Evolutionary conservation across 2,329 filamentous ascomycete species (phyloP).

Genomic region (Verticillium longisporum): DNA sequence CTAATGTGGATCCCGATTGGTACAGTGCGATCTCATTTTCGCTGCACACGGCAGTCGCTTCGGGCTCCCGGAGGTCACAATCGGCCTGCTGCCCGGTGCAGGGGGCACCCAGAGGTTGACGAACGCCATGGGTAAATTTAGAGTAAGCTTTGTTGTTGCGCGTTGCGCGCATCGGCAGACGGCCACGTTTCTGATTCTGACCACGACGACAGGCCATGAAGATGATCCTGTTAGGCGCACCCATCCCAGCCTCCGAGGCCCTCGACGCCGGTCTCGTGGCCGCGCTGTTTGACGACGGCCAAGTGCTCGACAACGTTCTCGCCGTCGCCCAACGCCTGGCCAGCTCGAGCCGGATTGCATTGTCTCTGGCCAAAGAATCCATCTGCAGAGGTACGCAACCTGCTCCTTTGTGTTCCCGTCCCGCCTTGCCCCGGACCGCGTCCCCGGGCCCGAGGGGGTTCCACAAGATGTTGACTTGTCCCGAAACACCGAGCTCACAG

Average conservation of each 20-base stretch:
- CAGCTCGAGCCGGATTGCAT: conserved; percentile 15
- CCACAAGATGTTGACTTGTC: neutral
- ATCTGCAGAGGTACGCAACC: conserved; percentile 18
- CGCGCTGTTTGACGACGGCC: conserved; percentile 18
- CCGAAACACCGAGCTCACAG: neutral
- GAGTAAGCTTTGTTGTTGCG: conserved; percentile 15
- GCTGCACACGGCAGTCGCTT: conserved; percentile 24
- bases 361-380: conserved; percentile 20
- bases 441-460: no score
- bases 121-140: conserved; percentile 28
- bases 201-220: conserved; percentile 17
- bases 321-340: conserved; percentile 16
- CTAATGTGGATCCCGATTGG: neutral
- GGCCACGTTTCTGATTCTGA: neutral
- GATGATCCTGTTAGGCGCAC: conserved; percentile 18
- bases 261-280: conserved; percentile 17
- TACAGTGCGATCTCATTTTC: conserved; percentile 28
- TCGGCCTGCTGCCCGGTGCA: conserved; percentile 29
- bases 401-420: no score
- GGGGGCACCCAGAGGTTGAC: conserved; percentile 31
- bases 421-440: no score
- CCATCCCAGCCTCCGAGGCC: conserved; percentile 19
- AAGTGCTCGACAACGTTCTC: conserved; percentile 18
- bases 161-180: no score
- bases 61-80: conserved; percentile 27